Evolutionary conservation across 768 basidiomycete genomes (phyloP).

Genomic region (Vishniacozyma victoriae): DNA sequence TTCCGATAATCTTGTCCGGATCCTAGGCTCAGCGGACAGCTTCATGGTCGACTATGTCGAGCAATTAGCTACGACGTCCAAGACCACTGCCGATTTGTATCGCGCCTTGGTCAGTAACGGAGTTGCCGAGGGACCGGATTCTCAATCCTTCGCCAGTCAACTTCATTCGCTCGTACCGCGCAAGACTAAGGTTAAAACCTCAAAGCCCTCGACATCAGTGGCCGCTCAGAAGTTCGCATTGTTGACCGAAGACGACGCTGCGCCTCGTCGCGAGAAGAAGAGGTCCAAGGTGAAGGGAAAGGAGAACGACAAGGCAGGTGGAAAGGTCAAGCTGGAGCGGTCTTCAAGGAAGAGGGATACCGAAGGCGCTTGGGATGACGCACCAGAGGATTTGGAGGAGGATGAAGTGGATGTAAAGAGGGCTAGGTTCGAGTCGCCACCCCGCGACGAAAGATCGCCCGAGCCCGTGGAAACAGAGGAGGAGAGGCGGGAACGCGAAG

Average conservation of each 20-base stretch:
- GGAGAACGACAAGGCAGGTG: slow-evolving; percentile 48
- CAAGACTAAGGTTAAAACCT: slow-evolving; percentile 64
- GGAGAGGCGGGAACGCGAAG: slow-evolving; percentile 62
- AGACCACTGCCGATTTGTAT: slow-evolving; percentile 73
- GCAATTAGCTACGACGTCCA: slow-evolving; percentile 76
- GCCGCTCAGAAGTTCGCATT: slow-evolving; percentile 62
- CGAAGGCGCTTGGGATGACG: slow-evolving; percentile 63
- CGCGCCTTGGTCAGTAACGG: slow-evolving; percentile 67
- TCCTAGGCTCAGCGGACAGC: slow-evolving; percentile 76
- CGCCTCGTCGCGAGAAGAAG: slow-evolving; percentile 47
- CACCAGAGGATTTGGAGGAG: slow-evolving; percentile 26
- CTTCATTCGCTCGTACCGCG: slow-evolving; percentile 72
- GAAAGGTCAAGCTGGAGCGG: slow-evolving; percentile 22
- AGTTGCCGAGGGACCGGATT: slow-evolving; percentile 70
- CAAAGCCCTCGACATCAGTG: slow-evolving; percentile 55
- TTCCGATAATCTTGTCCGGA: slow-evolving; percentile 46
- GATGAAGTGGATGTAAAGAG: slow-evolving; percentile 30
- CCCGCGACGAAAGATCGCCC: slow-evolving; percentile 36
- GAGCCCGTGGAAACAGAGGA: slow-evolving; percentile 65
- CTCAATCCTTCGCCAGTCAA: slow-evolving; percentile 71
- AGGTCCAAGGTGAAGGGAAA: slow-evolving; percentile 52
- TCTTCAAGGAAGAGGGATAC: slow-evolving; percentile 66
- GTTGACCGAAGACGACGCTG: slow-evolving; percentile 69
- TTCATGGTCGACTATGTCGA: slow-evolving; percentile 81
- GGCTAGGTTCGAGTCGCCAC: slow-evolving; percentile 25